Evolutionary conservation across 345 rosid species (phyloP), one percentile per base, ranked within the genome.

Genomic region (Sisymbrium altissimum): DNA sequence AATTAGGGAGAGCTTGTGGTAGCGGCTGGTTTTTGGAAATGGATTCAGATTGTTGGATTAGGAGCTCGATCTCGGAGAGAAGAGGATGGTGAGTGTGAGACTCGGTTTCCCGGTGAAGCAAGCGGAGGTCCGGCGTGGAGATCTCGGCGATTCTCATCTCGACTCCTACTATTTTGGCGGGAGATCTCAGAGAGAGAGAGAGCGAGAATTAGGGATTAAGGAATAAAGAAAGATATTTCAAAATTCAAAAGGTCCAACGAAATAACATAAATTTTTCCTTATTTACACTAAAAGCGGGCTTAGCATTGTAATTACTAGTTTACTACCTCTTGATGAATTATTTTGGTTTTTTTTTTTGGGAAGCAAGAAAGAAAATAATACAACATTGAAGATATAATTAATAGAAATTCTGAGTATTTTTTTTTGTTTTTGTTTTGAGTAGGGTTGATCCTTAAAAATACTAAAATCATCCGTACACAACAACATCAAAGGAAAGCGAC

Each of bases 61-160:
- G 66, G 32, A 87, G 84, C 18, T 92, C 97, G 56, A 95, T 78
- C 63, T 85, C 95, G 50, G 91, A 81, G 75, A 88, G 79, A 43
- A 89, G 68, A 71, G 73, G 72, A 81, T 79, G 75, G 36, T 67
- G 68, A 54, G 48, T 58, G 18, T 68, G 49, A 9, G 73, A 59
- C 5, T 67, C 73, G 9, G 65, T 38, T 38, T 62, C 81, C 41
- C 59, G 72, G 30, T 52, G 68, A 50, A 55, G 13, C 41, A 53
- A 80, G 52, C 81, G 87, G 81, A 68, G 67, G 11, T 84, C 95
- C 76, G 84, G 91, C 68, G 96, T 81, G 10, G 90, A 80, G 76
- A 91, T 78, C 81, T 94, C 97, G 41, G 97, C 87, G 71, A 94
- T 91, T 70, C 88, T 84, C 98, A 94, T 93, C 77, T 21, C 64